phyloP scores from a whole-genome alignment of 805 yeast genomes.

The Grigorovia yakushimaensis region DNA sequence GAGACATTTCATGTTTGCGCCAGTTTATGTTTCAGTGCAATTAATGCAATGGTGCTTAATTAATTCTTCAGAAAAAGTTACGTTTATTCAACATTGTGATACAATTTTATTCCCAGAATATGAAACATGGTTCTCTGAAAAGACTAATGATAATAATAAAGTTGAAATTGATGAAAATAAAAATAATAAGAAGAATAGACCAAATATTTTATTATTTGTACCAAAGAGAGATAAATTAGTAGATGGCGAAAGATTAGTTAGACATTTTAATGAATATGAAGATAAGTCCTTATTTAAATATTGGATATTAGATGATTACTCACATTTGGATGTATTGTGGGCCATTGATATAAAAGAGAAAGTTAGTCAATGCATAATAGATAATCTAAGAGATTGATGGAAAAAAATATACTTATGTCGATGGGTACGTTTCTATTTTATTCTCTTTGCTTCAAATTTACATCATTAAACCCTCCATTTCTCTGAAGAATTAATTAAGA shows the following conservation, averaged over 20 bases:
- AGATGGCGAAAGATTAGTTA: slow-evolving; percentile 57
- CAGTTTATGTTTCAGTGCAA: slow-evolving; percentile 71
- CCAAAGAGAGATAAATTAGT: slow-evolving; percentile 73
- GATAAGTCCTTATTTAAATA: slow-evolving; percentile 21
- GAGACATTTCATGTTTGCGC: slow-evolving; percentile 77
- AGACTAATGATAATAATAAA: neutral
- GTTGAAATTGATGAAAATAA: neutral
- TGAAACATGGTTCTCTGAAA: slow-evolving; percentile 40
- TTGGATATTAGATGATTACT: slow-evolving; percentile 46
- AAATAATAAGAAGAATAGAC: slow-evolving; percentile 29
- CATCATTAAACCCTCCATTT: too few relatives aligned
- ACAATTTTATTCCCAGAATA: slow-evolving; percentile 39
- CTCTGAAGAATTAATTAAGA: too few relatives aligned
- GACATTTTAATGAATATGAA: slow-evolving; percentile 58
- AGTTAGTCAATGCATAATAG: slow-evolving; percentile 45
- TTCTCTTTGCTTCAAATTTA: neutral
- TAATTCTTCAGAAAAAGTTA: slow-evolving; percentile 29
- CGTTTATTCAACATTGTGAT: slow-evolving; percentile 27
- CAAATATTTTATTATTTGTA: slow-evolving; percentile 56
- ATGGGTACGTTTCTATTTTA: neutral
- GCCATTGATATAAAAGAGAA: slow-evolving; percentile 61
- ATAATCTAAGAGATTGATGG: slow-evolving; percentile 20
- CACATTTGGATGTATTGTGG: slow-evolving; percentile 94
- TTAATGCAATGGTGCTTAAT: slow-evolving; percentile 92
- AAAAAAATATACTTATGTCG: neutral